These are phyloP conservation scores for Dactylellina cionopaga DNA, from an alignment of 2,329 filamentous ascomycete species.

Conservation along the genomic window DNA sequence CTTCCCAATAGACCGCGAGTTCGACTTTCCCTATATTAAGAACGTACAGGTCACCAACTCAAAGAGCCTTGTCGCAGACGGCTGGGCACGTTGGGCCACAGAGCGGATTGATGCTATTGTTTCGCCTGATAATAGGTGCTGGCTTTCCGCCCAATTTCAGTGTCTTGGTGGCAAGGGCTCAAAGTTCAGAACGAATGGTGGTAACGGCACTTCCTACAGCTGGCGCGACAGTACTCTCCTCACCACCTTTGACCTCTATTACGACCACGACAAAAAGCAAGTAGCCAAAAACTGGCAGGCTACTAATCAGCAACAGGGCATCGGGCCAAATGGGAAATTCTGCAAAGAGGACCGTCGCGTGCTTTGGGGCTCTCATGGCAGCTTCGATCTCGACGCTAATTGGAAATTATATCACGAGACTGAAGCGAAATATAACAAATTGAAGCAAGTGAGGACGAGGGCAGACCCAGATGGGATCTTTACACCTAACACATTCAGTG, in stretches of 20 bases:
- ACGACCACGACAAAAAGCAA: constrained; percentile 59
- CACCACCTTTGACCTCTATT: constrained; percentile 63
- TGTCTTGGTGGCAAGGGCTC: constrained; percentile 63
- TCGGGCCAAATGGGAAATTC: constrained; percentile 3
- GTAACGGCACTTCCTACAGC: constrained; percentile 64
- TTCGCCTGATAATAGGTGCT: constrained; percentile 59
- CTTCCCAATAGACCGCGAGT: constrained; percentile 64
- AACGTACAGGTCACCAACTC: constrained; percentile 63
- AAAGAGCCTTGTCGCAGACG: constrained; percentile 1
- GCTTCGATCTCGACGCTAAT: constrained; percentile 6
- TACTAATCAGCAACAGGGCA: constrained; percentile 59
- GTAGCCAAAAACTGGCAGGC: constrained; percentile 62
- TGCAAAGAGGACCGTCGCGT: constrained; percentile 17
- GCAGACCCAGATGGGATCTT: constrained; percentile 15
- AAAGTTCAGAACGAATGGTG: constrained; percentile 61
- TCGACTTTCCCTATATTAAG: constrained; percentile 65
- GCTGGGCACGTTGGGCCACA: background rate
- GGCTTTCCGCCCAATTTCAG: constrained; percentile 62
- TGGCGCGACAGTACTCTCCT: constrained; percentile 64
- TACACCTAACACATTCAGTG: constrained; percentile 19
- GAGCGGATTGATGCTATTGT: constrained; percentile 42
- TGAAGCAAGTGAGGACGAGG: background rate
- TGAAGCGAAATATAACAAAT: constrained; percentile 11
- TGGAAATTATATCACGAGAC: background rate
- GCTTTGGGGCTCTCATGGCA: constrained; percentile 5